Conservation (phyloP, 106 monocot genomes). For the Dendrobium nobile region DNA sequence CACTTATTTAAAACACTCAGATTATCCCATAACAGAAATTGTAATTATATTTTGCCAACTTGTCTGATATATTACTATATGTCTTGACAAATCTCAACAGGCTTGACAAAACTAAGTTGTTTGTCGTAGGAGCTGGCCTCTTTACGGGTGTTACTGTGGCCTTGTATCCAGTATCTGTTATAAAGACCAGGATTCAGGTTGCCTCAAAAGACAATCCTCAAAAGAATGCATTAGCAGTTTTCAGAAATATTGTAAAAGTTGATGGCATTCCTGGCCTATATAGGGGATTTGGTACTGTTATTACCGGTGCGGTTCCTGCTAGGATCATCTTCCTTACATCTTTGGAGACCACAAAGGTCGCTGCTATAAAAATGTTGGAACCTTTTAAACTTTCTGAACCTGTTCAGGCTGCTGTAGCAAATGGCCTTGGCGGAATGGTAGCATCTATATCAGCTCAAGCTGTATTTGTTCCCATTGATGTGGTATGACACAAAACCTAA, state of each 20-base stretch:
- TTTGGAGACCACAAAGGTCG: conserved; percentile 76
- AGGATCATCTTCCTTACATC: conserved; percentile 90
- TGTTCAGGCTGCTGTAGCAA: conserved; percentile 80
- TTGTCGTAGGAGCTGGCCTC: conserved; percentile 85
- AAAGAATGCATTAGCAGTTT: conserved; percentile 60
- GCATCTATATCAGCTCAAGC: conserved; percentile 85
- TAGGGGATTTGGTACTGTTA: conserved; percentile 93
- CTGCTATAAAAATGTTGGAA: conserved; percentile 57
- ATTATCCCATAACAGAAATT: background rate
- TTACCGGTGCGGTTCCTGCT: conserved; percentile 87
- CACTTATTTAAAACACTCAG: background rate
- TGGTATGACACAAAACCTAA: conserved; percentile 42
- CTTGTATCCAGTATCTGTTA: conserved; percentile 80
- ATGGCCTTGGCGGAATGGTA: conserved; percentile 77
- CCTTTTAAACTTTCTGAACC: conserved; percentile 83
- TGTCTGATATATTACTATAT: conserved; percentile 1
- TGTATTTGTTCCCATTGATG: conserved; percentile 94
- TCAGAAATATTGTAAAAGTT: conserved; percentile 72
- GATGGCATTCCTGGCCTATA: conserved; percentile 90
- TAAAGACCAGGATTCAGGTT: conserved; percentile 99
- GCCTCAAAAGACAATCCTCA: conserved; percentile 70
- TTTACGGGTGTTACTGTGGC: conserved; percentile 86
- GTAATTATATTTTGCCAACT: background rate
- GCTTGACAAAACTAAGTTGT: conserved; percentile 96
- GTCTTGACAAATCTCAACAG: conserved; percentile 25